Base-by-base conservation (phyloP, 1,284 basidiomycete genomes). In the Moniliophthora roreri region DNA sequence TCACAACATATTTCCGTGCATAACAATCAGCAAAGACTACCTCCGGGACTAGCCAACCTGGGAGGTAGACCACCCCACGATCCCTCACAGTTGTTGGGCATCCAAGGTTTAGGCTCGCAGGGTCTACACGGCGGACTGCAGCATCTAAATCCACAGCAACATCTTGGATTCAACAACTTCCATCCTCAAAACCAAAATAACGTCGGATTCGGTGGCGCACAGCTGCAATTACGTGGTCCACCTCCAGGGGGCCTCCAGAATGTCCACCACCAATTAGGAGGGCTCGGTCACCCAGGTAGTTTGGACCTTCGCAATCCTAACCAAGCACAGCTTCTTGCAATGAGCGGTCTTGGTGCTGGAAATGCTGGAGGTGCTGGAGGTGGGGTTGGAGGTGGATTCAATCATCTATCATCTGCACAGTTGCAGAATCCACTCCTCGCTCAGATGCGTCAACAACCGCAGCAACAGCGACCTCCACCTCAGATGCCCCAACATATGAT, bases 11-110 rank as follows among this genome's bases (percentile, higher is more conserved):
- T 73, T 58, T 67, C 76, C 26, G 64, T 81, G 38, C 74, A 77
- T 40, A 73, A 73, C 26, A 58, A 64, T 16, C 72, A 70, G 50
- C 79, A 72, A 48, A 81, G 87, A 47, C 69, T 91, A 36, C 89
- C 88, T 18, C 87, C 87, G n/a, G 89, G 89, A 28, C 72, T 91
- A 39, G 89, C 89, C n/a, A 90, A 90, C 62, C 78, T 91, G 24
- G 89, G 89, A 35, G 87, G 81, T 38, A 81, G 89, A 7, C 88
- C 89, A 24, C 89, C 89, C 6, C 88, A 90, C 62, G 89, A 91
- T 48, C 81, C 85, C 26, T 76, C 76, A 21, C 88, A 89, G 60
- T 87, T 84, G 62, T 63, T 87, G 39, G 79, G 78, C 24, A 67
- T 80, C 54, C 73, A 75, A 53, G 78, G 78, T 42, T 66, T 81